Conservation (phyloP, 352 stramenopile species). For the Lagenidium giganteum region DNA sequence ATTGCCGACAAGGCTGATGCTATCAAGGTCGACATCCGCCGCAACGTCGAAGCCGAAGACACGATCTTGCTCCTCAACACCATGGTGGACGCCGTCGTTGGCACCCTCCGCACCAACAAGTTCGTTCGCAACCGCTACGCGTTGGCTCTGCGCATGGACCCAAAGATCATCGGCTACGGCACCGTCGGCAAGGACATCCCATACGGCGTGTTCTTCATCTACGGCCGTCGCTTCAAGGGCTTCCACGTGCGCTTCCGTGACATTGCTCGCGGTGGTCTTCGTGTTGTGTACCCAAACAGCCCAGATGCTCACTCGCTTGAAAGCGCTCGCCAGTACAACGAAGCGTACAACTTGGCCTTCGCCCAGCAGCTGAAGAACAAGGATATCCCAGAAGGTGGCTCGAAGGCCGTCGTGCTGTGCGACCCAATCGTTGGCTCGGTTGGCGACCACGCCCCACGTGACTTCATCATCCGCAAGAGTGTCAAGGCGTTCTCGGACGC, state of each 20-base stretch:
- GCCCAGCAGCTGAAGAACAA: constrained; percentile 81
- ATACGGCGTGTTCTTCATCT: constrained; percentile 94
- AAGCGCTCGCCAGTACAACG: constrained; percentile 61
- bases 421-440: constrained; percentile 51
- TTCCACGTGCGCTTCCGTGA: constrained; percentile 76
- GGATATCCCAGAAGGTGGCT: constrained; percentile 69
- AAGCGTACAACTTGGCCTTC: constrained; percentile 69
- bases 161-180: constrained; percentile 57
- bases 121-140: constrained; percentile 60
- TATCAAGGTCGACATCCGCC: constrained; percentile 55
- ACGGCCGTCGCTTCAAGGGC: constrained; percentile 91
- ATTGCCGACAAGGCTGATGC: constrained; percentile 31
- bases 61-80: constrained; percentile 52
- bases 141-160: constrained; percentile 57
- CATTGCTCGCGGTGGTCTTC: constrained; percentile 61
- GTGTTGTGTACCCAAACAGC: constrained; percentile 55
- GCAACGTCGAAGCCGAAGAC: constrained; percentile 52
- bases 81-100: constrained; percentile 55
- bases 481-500: constrained; percentile 94
- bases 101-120: constrained; percentile 64
- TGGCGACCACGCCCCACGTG: constrained; percentile 52
- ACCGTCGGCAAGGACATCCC: constrained; percentile 78
- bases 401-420: constrained; percentile 68
- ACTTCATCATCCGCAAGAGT: constrained; percentile 90
- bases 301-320: constrained; percentile 38